Base-by-base conservation (phyloP, 805 yeast species). In the Yarrowia divulgata region DNA sequence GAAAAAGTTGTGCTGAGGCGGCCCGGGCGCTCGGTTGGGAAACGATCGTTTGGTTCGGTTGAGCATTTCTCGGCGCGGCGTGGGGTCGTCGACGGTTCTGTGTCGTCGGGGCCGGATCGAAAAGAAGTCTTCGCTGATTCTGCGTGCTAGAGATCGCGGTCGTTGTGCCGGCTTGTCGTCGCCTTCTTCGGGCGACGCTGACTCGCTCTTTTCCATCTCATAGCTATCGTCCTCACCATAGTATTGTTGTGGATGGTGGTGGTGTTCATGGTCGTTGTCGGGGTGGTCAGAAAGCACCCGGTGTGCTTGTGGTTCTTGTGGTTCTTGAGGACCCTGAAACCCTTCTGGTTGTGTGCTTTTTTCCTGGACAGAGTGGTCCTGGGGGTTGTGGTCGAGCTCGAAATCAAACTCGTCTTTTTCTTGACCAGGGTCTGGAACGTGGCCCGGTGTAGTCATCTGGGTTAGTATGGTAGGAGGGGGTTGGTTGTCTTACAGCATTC, bases 161-260 rank as follows among this genome's bases (percentile, higher is more conserved):
- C 39, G 63, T 16, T 13, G 19, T 54, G 60, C 10, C 4, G 39
- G n/a, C 16, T 34, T 34, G 40, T 50, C 40, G 19, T 54, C 60
- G 46, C 40, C 23, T 5, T 40, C 63, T 19, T 57, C 63, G 37
- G 63, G 63, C 7, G 63, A 57, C 16, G 35, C 48, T 6, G 60
- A 39, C 45, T 57, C 63, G 19, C 63, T 48, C 63, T 57, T 57
- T n/a, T 57, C 63, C 63, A 57, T 57, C 48, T 57, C 63, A 29
- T 57, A 57, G 48, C 63, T 57, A 16, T 57, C 63, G 16, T 57
- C 63, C 10, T 57, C 63, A 3, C 63, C 63, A 19, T 57, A 57
- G 48, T 57, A 57, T 23, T 40, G 48, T 23, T 57, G 63, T 57
- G 63, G 62, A 4, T 55, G 42, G 57, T 52, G 42, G 32, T 52